Evolutionary conservation across 345 rosid genomes (phyloP), one percentile per base, ranked within the genome.

Genomic region (Euclidium syriacum): DNA sequence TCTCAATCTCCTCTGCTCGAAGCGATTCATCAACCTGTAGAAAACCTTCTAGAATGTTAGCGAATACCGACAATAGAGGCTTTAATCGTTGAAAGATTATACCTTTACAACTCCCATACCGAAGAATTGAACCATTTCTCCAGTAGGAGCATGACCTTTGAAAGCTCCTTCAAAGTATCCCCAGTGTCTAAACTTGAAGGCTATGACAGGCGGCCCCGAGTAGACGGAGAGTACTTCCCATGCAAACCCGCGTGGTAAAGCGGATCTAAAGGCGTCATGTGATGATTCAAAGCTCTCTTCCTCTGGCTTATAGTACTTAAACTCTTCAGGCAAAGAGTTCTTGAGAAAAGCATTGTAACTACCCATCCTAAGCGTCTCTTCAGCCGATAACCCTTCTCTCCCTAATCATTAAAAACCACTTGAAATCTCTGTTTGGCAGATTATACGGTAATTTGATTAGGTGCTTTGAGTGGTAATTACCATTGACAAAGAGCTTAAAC

Each of bases 101-200:
- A 78, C 90, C 91, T 86, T 85, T 59, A 91, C 73, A 49, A 80
- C 78, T 49, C 81, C 95, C 3, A 88, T 16, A 5, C 95, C 96
- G 17, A 55, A 49, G 74, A 91, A 83, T 63, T 86, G 74, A 25
- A 78, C 83, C 72, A 23, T 78, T 52, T 86, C 80, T 12, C 92
- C 92, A 0, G 87, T 84, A 18, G 92, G 87, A 61, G 84, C 85
- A 62, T 88, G 92, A 3, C 81, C 83, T 62, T 81, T 81, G 56
- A 69, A 91, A 55, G 80, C 80, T 6, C 92, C 96, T 69, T 85
- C 90, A 67, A 83, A 91, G 77, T 77, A 77, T 17, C 95, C 96
- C 95, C 96, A 88, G 20, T 85, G 96, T 81, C 95, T 79, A 65
- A 84, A 91, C 78, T 88, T 88, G 78, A 70, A 88, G 48, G 90